phyloP scores from a whole-genome alignment of 371 early-diverging fungal species.

The Mortierella sp. region DNA sequence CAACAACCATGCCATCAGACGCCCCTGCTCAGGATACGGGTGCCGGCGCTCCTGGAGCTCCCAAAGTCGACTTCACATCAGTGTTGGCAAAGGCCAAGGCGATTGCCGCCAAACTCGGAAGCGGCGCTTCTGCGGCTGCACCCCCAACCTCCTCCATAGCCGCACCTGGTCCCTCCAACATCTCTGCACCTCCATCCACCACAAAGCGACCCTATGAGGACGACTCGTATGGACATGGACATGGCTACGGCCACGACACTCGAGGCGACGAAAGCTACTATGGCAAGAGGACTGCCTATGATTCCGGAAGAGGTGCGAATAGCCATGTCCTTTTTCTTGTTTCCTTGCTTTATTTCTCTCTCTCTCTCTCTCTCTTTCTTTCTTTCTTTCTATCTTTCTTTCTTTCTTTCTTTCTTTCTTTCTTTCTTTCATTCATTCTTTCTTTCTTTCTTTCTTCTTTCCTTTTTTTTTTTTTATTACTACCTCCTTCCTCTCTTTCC shows the following conservation, averaged over 20 bases:
- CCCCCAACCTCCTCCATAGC: neutral
- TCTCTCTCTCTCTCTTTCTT: neutral
- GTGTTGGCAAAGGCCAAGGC: constrained; percentile 87
- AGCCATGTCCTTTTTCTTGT: neutral
- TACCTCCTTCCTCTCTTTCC: too few species aligned
- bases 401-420: neutral
- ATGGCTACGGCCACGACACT: constrained; percentile 38
- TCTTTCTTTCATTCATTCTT: neutral
- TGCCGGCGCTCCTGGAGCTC: constrained; percentile 30
- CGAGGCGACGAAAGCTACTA: constrained; percentile 20
- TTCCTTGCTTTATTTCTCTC: neutral
- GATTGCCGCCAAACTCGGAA: constrained; percentile 80
- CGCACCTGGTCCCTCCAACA: neutral
- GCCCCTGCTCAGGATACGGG: constrained; percentile 38
- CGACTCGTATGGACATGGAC: constrained; percentile 37
- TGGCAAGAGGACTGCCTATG: constrained; percentile 39
- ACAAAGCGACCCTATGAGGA: constrained; percentile 50
- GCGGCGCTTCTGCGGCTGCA: constrained; percentile 47
- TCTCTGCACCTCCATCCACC: constrained; percentile 17
- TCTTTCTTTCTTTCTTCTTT: neutral
- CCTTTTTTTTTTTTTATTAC: neutral
- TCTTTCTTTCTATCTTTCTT: neutral
- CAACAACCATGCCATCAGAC: constrained; percentile 38
- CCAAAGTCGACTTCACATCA: constrained; percentile 67
- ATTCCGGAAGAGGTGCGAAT: constrained; percentile 14